Conservation (phyloP, 2,329 filamentous ascomycete genomes). For the Aspergillus sp. region DNA sequence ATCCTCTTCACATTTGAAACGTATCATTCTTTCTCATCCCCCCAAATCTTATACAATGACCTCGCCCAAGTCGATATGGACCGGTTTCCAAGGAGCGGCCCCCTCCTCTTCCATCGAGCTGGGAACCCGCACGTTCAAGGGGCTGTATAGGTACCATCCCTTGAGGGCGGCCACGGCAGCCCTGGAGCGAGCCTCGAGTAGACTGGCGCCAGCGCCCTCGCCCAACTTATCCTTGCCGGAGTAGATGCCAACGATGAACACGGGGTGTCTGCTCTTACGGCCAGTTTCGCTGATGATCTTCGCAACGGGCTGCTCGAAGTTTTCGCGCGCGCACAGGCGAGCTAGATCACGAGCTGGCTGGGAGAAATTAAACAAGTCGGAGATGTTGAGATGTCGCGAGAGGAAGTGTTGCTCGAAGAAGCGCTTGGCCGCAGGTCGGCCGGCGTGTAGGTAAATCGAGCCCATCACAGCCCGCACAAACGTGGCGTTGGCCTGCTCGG, state of each 20-base stretch:
- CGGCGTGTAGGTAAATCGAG: slow-evolving; percentile 80
- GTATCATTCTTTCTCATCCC: not conserved
- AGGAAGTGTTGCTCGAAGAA: slow-evolving; percentile 86
- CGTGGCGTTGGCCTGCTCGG: slow-evolving; percentile 64
- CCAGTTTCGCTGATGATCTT: slow-evolving; percentile 89
- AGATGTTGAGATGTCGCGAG: slow-evolving; percentile 72
- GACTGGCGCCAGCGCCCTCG: slow-evolving; percentile 77
- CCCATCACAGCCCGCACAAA: slow-evolving; percentile 85
- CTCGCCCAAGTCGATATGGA: slow-evolving; percentile 70
- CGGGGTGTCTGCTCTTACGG: slow-evolving; percentile 76
- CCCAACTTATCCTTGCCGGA: slow-evolving; percentile 88
- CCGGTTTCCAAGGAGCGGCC: slow-evolving; percentile 64
- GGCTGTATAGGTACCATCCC: slow-evolving; percentile 95
- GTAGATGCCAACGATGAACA: slow-evolving; percentile 92
- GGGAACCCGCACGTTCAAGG: slow-evolving; percentile 64
- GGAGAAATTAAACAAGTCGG: slow-evolving; percentile 77
- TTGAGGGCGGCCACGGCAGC: slow-evolving; percentile 85
- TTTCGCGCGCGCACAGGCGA: slow-evolving; percentile 80
- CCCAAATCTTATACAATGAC: slow-evolving; percentile 52
- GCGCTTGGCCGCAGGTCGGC: slow-evolving; percentile 71
- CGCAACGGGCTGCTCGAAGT: slow-evolving; percentile 83
- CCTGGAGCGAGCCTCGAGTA: slow-evolving; percentile 73
- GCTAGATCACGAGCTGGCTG: slow-evolving; percentile 81
- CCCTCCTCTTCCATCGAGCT: slow-evolving; percentile 67
- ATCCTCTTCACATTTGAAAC: slow-evolving; percentile 11